Percentiles rank a stretch among this genome's conserved stretches.
These are phyloP conservation scores for Saposhnikovia divaricata DNA, from an alignment of 129 eudicot species.

Conservation along the genomic window DNA sequence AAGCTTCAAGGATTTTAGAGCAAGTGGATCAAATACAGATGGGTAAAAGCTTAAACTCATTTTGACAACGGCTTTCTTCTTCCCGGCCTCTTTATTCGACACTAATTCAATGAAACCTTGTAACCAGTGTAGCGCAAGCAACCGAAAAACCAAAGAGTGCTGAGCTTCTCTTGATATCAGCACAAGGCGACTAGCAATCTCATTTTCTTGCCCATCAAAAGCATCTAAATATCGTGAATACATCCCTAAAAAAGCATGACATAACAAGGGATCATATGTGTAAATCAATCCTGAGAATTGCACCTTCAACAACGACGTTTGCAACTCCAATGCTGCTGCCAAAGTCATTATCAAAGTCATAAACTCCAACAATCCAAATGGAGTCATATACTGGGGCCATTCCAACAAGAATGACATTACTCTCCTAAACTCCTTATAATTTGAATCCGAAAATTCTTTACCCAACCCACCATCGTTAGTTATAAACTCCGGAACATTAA, in stretches of 20 bases:
- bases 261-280: slow-evolving; percentile 61
- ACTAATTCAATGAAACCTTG: slow-evolving; percentile 55
- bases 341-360: slow-evolving; percentile 61
- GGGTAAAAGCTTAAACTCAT: slow-evolving; percentile 67
- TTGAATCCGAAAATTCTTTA: slow-evolving; percentile 39
- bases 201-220: slow-evolving; percentile 73
- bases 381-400: slow-evolving; percentile 65
- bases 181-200: slow-evolving; percentile 48
- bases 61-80: slow-evolving; percentile 29
- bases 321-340: slow-evolving; percentile 68
- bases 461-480: slow-evolving; percentile 18
- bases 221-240: slow-evolving; percentile 51
- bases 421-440: slow-evolving; percentile 70
- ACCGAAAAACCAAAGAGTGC: slow-evolving; percentile 54
- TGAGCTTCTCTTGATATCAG: slow-evolving; percentile 62
- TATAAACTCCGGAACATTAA: slow-evolving; percentile 54
- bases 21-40: slow-evolving; percentile 69
- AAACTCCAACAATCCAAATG: slow-evolving; percentile 68
- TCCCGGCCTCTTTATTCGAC: slow-evolving; percentile 33
- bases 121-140: slow-evolving; percentile 87
- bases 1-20: slow-evolving; percentile 82
- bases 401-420: slow-evolving; percentile 77
- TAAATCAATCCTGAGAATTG: slow-evolving; percentile 70
- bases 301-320: slow-evolving; percentile 75
- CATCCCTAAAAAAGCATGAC: slow-evolving; percentile 65